These are phyloP conservation scores for Fusarium sp. DNA, from an alignment of 2,329 filamentous ascomycete species.

Conservation along the genomic window DNA sequence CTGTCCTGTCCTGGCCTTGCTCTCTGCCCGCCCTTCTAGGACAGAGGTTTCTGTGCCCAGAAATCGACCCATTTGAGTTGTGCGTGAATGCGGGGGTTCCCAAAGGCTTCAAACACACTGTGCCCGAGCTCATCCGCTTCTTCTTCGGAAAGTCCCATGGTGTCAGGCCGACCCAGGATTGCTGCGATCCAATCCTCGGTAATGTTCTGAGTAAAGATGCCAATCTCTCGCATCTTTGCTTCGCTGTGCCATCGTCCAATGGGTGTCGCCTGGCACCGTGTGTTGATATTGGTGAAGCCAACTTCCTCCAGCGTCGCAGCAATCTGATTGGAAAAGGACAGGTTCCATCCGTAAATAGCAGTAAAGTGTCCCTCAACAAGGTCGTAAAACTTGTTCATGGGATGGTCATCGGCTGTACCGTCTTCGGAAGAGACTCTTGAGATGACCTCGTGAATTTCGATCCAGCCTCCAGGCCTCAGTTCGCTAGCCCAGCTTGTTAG, in stretches of 20 bases:
- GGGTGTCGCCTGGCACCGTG: slow-evolving; percentile 45
- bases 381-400: slow-evolving; percentile 47
- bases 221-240: slow-evolving; percentile 49
- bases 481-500: slow-evolving; percentile 41
- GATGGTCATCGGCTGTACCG: slow-evolving; percentile 44
- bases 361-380: slow-evolving; percentile 47
- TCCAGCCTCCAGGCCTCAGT: slow-evolving; percentile 52
- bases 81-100: slow-evolving; percentile 47
- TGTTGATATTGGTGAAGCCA: slow-evolving; percentile 50
- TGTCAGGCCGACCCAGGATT: slow-evolving; percentile 47
- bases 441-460: slow-evolving; percentile 52
- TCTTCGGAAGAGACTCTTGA: slow-evolving; percentile 48
- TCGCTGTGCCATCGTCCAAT: slow-evolving; percentile 53
- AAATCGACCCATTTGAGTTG: slow-evolving; percentile 50
- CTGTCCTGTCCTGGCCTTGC: background rate
- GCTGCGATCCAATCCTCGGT: slow-evolving; percentile 49
- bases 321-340: slow-evolving; percentile 44
- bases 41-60: slow-evolving; percentile 52
- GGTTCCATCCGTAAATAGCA: slow-evolving; percentile 48
- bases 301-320: slow-evolving; percentile 43
- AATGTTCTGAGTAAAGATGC: slow-evolving; percentile 51
- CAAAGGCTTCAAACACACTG: slow-evolving; percentile 46
- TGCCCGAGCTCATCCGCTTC: slow-evolving; percentile 48
- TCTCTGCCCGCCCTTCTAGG: slow-evolving; percentile 16
- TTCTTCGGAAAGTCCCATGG: slow-evolving; percentile 47